A percentile compares a stretch with the other conserved stretches of the same genome.
Evolutionary conservation across 2,329 filamentous ascomycete genomes (phyloP).

Genomic region (Torrubiella hemipterigena): DNA sequence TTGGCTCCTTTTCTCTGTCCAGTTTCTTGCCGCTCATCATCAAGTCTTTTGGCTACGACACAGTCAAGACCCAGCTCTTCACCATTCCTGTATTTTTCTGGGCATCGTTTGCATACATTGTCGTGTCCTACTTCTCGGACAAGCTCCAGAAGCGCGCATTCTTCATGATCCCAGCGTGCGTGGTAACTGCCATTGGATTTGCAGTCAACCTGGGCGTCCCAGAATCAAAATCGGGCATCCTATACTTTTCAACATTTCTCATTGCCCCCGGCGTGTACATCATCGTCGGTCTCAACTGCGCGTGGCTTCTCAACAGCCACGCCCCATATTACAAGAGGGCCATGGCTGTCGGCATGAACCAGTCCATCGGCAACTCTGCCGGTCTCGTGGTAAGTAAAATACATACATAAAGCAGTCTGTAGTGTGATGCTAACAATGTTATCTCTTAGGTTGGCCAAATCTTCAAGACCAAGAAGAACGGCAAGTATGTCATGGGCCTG

Average conservation of each 20-base stretch:
- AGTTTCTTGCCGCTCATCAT: slow-evolving; percentile 21
- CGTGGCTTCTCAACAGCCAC: slow-evolving; percentile 34
- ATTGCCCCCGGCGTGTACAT: slow-evolving; percentile 15
- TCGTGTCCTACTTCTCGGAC: slow-evolving; percentile 12
- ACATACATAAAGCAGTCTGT: background rate
- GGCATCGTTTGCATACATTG: slow-evolving; percentile 42
- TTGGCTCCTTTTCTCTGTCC: slow-evolving; percentile 16
- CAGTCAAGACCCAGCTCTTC: slow-evolving; percentile 17
- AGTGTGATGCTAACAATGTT: background rate
- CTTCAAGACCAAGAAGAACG: slow-evolving; percentile 9
- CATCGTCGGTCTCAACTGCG: slow-evolving; percentile 25
- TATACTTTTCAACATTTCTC: slow-evolving; percentile 11
- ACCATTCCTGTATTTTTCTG: slow-evolving; percentile 19
- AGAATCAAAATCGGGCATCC: slow-evolving; percentile 4
- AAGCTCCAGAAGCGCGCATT: slow-evolving; percentile 10
- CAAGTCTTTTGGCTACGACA: slow-evolving; percentile 16
- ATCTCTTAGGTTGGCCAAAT: slow-evolving; percentile 9
- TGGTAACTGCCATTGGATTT: slow-evolving; percentile 15
- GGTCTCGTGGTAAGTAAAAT: slow-evolving; percentile 27
- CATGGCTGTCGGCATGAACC: slow-evolving; percentile 30
- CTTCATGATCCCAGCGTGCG: slow-evolving; percentile 10
- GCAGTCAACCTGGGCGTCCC: slow-evolving; percentile 12
- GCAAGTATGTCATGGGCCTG: slow-evolving; percentile 12
- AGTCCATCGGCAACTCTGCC: slow-evolving; percentile 32
- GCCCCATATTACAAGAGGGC: slow-evolving; percentile 34